Conservation (phyloP, 257 asterid genomes). For the Solanum bulbocastanum region DNA sequence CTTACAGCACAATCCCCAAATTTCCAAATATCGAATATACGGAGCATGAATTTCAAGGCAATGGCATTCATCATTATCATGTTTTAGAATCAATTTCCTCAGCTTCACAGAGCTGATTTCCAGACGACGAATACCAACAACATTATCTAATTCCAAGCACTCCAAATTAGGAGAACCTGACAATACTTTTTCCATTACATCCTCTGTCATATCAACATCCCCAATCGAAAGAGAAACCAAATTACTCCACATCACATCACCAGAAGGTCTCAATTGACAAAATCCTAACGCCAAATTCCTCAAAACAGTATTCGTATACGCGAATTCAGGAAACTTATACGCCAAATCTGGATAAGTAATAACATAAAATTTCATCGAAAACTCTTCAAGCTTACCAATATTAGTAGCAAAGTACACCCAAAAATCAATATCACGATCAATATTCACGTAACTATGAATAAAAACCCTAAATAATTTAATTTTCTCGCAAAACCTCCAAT, state of each 20-base stretch:
- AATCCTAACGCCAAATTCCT: background rate
- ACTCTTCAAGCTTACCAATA: background rate
- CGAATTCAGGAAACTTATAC: background rate
- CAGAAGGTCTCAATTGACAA: background rate
- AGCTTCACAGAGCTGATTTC: background rate
- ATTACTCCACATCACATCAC: background rate
- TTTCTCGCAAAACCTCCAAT: background rate
- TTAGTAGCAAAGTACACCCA: background rate
- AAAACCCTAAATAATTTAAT: background rate
- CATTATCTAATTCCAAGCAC: background rate
- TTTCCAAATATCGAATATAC: background rate
- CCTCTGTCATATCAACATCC: background rate
- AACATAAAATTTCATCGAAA: no score
- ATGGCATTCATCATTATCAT: background rate
- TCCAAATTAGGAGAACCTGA: background rate
- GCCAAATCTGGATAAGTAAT: background rate
- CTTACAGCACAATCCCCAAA: background rate
- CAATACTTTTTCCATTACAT: background rate
- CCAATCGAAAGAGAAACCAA: background rate
- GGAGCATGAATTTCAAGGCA: background rate
- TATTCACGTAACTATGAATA: background rate
- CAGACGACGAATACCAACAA: background rate
- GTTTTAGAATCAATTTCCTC: background rate
- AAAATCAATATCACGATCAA: background rate
- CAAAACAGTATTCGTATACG: background rate